Base-by-base conservation (phyloP, 1,284 basidiomycete genomes). In the Fomes fomentarius region DNA sequence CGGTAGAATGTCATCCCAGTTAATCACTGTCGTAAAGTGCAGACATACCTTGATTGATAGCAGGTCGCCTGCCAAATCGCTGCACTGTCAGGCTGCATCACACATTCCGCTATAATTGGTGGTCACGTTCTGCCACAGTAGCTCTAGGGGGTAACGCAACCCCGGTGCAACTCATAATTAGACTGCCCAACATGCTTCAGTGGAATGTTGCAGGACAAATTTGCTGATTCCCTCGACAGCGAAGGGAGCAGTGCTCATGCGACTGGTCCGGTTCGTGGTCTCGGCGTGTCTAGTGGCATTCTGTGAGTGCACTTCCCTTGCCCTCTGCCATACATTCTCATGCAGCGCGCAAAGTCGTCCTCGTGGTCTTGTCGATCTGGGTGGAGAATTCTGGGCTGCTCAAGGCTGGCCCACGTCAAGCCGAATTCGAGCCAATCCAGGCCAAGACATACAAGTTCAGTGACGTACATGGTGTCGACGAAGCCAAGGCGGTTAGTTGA, bases 391-490 rank as follows among this genome's bases (percentile, higher is more conserved):
- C 92, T 25, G 94, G 94, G 9, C 78, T 96, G 38, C 83, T 96
- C 74, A 96, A 96, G 74, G 87, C 91, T 8, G 93, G 90, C 1
- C 88, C 89, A 33, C 81, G 81, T 28, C 82, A 87, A 60, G 73
- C 87, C 30, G 85, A 93, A 64, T 94, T 91, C 65, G 86, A 93
- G 62, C 87, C 90, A 12, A 73, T 80, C 12, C 80, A 87, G 65
- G 89, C 89, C 35, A 93, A 93, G 65, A 79, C 84, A 0, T 88
- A 94, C 74, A 94, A 85, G 65, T 97, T 97, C 68, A 87, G 82
- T 60, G 96, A 97, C 72, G 94, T 98, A 5, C 93, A 97, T 63
- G 95, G 95, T 41, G 90, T 94, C 35, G 95, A 97, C 68, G 95
- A 97, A 72, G 94, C 91, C 37, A 97, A 97, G 73, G 84, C 87